Conservation (phyloP, 345 rosid species). For the Acer saccharum region DNA sequence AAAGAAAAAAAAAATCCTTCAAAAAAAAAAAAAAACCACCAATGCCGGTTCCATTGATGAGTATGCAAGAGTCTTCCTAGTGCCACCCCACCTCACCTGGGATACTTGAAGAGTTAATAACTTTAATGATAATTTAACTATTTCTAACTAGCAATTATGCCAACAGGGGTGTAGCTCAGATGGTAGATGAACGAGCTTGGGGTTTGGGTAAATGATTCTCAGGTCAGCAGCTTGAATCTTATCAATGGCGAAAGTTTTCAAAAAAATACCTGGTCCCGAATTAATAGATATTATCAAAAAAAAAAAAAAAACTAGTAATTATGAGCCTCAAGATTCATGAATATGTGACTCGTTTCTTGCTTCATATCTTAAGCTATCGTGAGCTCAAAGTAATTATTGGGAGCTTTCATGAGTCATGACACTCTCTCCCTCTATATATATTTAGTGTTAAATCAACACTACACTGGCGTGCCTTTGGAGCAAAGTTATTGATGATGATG, state of each 20-base stretch:
- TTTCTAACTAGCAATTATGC: neutral
- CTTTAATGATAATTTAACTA: neutral
- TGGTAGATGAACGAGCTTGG: no score
- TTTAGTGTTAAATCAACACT: neutral
- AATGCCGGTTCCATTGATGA: no score
- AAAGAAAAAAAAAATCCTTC: no score
- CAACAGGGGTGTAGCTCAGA: no score
- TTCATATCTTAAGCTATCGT: neutral
- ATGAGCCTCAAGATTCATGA: neutral
- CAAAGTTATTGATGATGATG: neutral
- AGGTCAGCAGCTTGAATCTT: no score
- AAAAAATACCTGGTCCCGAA: no score
- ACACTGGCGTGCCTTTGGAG: conserved; percentile 3
- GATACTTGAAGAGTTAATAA: neutral
- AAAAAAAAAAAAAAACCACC: no score
- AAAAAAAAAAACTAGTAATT: neutral
- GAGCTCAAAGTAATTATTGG: conserved; percentile 3
- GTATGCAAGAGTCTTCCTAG: neutral
- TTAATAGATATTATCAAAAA: no score
- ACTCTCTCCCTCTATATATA: neutral
- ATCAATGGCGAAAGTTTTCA: no score
- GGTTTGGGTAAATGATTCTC: no score
- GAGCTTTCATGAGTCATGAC: no score
- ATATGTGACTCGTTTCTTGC: neutral
- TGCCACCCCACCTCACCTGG: neutral